Evolutionary conservation across 345 rosid species (phyloP), one percentile per base, ranked within the genome.

Genomic region (Geranium rotundifolium): DNA sequence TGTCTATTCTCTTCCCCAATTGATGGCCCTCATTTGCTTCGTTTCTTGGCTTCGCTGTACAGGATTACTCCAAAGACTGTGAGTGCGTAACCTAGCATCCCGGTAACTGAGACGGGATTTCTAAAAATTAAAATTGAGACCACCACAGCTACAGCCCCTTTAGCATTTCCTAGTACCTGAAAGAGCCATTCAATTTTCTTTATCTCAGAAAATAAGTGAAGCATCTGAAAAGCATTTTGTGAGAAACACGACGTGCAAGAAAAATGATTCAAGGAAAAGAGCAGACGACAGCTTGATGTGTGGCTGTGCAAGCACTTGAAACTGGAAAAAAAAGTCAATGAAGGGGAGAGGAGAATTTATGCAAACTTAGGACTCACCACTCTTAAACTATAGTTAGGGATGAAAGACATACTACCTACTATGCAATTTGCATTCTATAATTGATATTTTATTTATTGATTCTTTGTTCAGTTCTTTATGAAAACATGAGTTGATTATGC

Each of bases 91-190:
- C 97, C 99, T 16, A 95, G 83, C 97, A 95, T 95, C 64, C 99
- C 99, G 0, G 97, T 90, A 18, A 90, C 90, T 1, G 97, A 86
- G 8, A 95, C 96, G 0, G 97, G 99, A 73, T 95, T 95, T 67
- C 81, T 95, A 79, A 95, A 95, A 56, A 95, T 90, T 63, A 95
- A 77, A 74, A 95, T 90, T 0, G 99, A 95, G 13, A 95, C 85
- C 72, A 95, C 99, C 72, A 95, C 97, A 5, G 97, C 99, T 64
- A 90, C 96, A 4, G 99, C 97, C 37, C 99, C 99, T 76, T 95
- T 95, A 16, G 99, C 99, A 68, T 95, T 95, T 63, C 99, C 99
- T 65, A 95, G 84, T 60, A 95, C 97, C 96, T 93, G 82, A 68
- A 63, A 67, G 70, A 75, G 18, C 63, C 52, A 65, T 19, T 9